A percentile compares a stretch with the other conserved stretches of the same genome.
These are phyloP conservation scores for Neurospora tetrasperma DNA, from an alignment of 495 filamentous ascomycete genomes.

Conservation along the genomic window DNA sequence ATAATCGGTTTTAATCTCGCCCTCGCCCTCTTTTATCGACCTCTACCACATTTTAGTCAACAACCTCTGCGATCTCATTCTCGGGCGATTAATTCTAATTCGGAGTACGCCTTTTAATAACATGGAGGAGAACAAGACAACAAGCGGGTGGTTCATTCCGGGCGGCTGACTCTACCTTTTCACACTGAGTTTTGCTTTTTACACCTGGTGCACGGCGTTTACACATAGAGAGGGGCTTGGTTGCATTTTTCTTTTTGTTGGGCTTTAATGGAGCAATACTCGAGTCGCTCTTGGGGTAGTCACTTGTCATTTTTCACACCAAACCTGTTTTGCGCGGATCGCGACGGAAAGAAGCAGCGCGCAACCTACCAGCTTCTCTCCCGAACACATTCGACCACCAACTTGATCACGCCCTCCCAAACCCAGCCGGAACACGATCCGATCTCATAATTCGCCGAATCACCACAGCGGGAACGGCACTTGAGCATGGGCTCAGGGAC, in stretches of 20 bases:
- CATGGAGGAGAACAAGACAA: constrained; percentile 7
- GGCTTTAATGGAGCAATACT: constrained; percentile 14
- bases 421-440: background rate
- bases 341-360: constrained; percentile 12
- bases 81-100: constrained; percentile 16
- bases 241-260: constrained; percentile 15
- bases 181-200: constrained; percentile 9
- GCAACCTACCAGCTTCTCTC: constrained; percentile 9
- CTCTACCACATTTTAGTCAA: background rate
- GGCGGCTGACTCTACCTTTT: constrained; percentile 11
- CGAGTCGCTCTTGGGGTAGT: constrained; percentile 3
- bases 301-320: constrained; percentile 8
- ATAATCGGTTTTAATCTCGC: constrained; percentile 18
- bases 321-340: constrained; percentile 6
- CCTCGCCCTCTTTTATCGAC: constrained; percentile 14
- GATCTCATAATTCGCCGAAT: background rate
- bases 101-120: constrained; percentile 34
- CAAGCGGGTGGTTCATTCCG: constrained; percentile 15
- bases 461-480: background rate
- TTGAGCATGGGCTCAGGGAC: background rate
- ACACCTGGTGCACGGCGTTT: constrained; percentile 25
- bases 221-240: constrained; percentile 19
- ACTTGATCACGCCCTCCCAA: constrained; percentile 7
- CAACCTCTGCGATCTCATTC: background rate
- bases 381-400: constrained; percentile 4